Percentiles rank a stretch among this genome's conserved stretches.
phyloP scores from a whole-genome alignment of 2,329 filamentous ascomycete genomes.

The Bipolaris victoriae region DNA sequence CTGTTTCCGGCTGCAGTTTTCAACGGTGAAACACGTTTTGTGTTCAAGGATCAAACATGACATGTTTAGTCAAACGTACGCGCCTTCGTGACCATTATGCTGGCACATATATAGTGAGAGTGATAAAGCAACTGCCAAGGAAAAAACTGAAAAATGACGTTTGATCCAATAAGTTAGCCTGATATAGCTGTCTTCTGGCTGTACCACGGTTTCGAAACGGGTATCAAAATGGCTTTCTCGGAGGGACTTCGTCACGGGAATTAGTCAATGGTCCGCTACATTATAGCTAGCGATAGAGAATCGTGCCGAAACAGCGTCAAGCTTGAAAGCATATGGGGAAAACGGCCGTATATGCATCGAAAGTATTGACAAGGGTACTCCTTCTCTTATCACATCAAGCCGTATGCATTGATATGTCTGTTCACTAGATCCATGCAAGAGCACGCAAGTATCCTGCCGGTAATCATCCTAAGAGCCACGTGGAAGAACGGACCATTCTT shows the following conservation, averaged over 20 bases:
- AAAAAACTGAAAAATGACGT: neutral
- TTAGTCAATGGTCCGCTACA: neutral
- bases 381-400: neutral
- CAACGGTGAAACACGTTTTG: constrained; percentile 27
- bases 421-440: too few relatives aligned
- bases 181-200: neutral
- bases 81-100: neutral
- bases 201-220: neutral
- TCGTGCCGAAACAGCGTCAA: neutral
- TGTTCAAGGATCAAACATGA: constrained; percentile 30
- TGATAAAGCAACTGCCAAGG: neutral
- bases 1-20: neutral
- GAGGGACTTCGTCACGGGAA: neutral
- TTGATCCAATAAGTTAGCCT: too few relatives aligned
- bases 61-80: constrained; percentile 17
- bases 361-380: neutral
- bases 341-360: neutral
- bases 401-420: neutral
- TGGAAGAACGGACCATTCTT: constrained; percentile 18
- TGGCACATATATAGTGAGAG: neutral
- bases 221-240: neutral
- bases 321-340: neutral
- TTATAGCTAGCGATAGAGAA: neutral
- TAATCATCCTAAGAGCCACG: constrained; percentile 1
- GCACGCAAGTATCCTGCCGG: neutral